phyloP scores from a whole-genome alignment of 176 grass and related monocot genomes.

The Oryza coarctata region DNA sequence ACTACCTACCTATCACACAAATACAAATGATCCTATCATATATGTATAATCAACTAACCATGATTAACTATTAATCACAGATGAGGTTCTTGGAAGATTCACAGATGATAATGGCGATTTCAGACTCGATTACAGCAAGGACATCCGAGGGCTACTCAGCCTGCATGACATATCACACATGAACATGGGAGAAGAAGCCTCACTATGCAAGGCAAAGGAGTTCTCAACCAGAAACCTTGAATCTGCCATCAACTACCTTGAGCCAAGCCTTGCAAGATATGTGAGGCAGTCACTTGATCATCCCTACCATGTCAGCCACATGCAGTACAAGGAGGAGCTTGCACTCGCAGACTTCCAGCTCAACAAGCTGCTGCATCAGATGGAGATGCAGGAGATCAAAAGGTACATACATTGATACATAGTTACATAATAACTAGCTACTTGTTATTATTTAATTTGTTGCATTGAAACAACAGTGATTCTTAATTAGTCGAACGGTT shows the following conservation, averaged over 20 bases:
- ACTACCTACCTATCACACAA: not conserved
- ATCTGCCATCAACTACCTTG: slow-evolving; percentile 8
- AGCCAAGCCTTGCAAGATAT: slow-evolving; percentile 26
- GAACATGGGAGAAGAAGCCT: slow-evolving; percentile 45
- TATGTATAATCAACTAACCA: not conserved
- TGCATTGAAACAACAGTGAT: too few relatives aligned
- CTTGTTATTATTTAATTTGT: too few relatives aligned
- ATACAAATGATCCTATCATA: too few relatives aligned
- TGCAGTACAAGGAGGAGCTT: slow-evolving; percentile 53
- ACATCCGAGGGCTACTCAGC: slow-evolving; percentile 53
- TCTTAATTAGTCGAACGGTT: too few relatives aligned
- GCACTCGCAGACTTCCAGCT: slow-evolving; percentile 43
- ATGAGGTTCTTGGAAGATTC: slow-evolving; percentile 46
- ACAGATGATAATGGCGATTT: slow-evolving; percentile 36
- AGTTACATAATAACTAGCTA: too few relatives aligned
- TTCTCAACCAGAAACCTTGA: slow-evolving; percentile 50
- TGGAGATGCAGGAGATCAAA: slow-evolving; percentile 43
- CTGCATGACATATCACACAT: slow-evolving; percentile 65
- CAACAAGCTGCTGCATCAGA: slow-evolving; percentile 49
- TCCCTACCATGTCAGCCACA: slow-evolving; percentile 60
- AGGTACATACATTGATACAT: not conserved
- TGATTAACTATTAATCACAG: not conserved
- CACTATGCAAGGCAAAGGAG: slow-evolving; percentile 51
- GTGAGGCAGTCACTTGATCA: slow-evolving; percentile 53
- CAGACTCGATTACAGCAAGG: slow-evolving; percentile 6